Evolutionary conservation across 495 filamentous ascomycete genomes (phyloP).

Genomic region (Bathelium albidoporum): DNA sequence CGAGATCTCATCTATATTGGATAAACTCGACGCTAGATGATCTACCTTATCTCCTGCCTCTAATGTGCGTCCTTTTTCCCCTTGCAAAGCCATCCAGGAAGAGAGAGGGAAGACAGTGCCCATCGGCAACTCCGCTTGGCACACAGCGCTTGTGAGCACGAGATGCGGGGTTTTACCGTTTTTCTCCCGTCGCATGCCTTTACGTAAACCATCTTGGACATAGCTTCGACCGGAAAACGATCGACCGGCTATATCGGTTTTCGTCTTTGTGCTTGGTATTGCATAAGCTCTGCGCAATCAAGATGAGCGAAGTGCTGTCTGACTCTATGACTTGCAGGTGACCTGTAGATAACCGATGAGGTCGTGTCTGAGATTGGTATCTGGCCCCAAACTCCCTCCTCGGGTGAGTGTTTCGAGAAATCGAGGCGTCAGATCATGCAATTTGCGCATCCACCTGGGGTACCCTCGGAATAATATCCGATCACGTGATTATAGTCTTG

Average conservation of each 20-base stretch:
- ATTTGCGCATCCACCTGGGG: too few species aligned
- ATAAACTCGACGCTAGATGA: too few species aligned
- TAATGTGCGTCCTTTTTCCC: too few species aligned
- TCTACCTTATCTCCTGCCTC: too few species aligned
- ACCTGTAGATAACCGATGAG: background rate
- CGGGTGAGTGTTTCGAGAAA: background rate
- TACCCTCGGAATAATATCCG: too few species aligned
- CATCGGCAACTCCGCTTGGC: background rate
- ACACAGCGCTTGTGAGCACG: background rate
- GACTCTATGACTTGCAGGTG: background rate
- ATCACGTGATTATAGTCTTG: too few species aligned
- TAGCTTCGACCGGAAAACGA: background rate
- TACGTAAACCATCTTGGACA: background rate
- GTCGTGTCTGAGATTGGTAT: background rate
- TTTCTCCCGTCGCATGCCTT: background rate
- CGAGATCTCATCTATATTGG: background rate
- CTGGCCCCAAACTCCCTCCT: background rate
- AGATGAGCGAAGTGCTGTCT: background rate
- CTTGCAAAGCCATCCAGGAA: background rate
- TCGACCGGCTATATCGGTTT: background rate
- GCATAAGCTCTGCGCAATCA: background rate
- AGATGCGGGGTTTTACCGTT: background rate
- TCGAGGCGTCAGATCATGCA: too few species aligned
- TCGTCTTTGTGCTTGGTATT: background rate
- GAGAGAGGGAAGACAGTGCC: background rate